Evolutionary conservation across 805 yeast species (phyloP), one percentile per base, ranked within the genome.

Genomic region (Yarrowia sp.): DNA sequence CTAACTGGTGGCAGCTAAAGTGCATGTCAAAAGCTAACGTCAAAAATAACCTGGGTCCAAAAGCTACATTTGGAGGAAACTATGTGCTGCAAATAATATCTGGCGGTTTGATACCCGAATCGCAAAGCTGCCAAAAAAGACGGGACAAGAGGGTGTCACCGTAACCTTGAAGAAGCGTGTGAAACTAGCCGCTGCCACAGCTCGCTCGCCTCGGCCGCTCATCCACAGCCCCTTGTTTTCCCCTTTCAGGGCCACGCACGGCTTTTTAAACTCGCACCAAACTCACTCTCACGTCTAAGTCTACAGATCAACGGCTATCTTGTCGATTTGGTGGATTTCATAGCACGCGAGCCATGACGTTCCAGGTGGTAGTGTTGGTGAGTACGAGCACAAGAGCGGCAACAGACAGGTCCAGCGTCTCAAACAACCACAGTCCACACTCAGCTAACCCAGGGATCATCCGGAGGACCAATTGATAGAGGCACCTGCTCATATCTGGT

Each of bases 401-500:
- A 26, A 26, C 32, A 26, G 32, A 26, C 32, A 3, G 32, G 7
- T 5, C 32, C 7, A 26, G 7, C 32, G 32, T 26, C 32, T 26
- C 32, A 26, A 26, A 26, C 7, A 26, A 26, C 32, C 32, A 26
- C 32, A 26, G 32, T 26, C 46, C 11, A 22, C 26, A 9, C 40
- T 10, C 10, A 11, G 26, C 67, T 63, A 63, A 63, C 67, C 48
- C 48, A 75, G 71, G 97, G 97, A 8, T 85, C 90, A 32, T 85
- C 91, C 2, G 97, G 97, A 8, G 97, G 97, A 1, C 97, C 97
- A 0, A 75, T 87, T 12, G 95, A 90, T 41, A 84, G 87, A 8
- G 79, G 82, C 16, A 90, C 89, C 3, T 91, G 94, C 71, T 82
- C 91, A 2, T 84, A 87, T 70, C 78, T 92, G 67, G 72, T 92